Evolutionary conservation across 768 basidiomycete genomes (phyloP), one percentile per base, ranked within the genome.

Genomic region (Podaxis sp.): DNA sequence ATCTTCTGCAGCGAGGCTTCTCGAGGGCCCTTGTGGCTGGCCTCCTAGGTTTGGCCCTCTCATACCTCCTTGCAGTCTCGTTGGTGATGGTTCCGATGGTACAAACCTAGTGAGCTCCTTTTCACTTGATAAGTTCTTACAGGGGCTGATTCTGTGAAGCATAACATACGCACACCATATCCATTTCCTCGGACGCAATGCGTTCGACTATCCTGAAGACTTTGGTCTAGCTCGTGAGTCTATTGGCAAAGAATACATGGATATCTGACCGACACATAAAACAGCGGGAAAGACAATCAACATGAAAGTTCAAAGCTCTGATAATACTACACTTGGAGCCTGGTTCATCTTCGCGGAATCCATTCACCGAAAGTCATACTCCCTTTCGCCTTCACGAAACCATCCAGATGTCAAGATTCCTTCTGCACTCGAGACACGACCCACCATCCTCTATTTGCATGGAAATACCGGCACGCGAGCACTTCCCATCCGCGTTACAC

Each of bases 381-480:
- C 18, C 71, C 27, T 46, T 25, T 59, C 58, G 3, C 50, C 48
- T 14, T 35, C 59, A 21, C 28, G 27, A 46, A 74, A 32, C 79
- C 65, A 47, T 70, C 74, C 55, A 59, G 55, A 71, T 36, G 75
- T 77, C 5, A 71, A 69, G 57, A 73, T 79, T 54, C 66, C 69
- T 1, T 61, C 55, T 5, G 76, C 76, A 3, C 47, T 75, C 35
- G 42, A 65, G 11, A 56, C 61, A 46, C 66, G 75, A 13, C 88
- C 87, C 0, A 90, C 88, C 0, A 76, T 90, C 48, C 74, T 91
- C 10, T 91, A 84, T 72, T 74, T 89, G 44, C 91, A 91, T 63
- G 91, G 90, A 2, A 90, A 90, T 64, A 88, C 85, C 0, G 89
- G 78, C 1, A 87, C 85, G 1, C 79, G 90, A 7, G 85, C 86